phyloP scores from a whole-genome alignment of 805 yeast genomes.

The Metschnikowia lochheadii region DNA sequence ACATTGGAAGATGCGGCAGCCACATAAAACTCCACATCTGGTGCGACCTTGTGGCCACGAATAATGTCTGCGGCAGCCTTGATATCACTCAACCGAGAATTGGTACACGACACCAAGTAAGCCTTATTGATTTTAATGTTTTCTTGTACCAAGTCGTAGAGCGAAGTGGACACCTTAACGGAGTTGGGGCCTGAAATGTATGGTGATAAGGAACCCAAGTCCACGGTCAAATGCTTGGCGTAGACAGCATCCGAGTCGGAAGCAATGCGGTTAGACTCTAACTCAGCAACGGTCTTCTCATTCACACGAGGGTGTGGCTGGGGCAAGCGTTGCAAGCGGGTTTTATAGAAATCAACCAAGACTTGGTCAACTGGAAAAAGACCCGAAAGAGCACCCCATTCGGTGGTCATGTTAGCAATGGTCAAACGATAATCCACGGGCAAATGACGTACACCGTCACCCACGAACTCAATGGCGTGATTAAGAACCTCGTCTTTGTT shows the following conservation, averaged over 20 bases:
- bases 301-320: slow-evolving; percentile 85
- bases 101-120: slow-evolving; percentile 95
- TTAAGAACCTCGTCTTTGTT: slow-evolving; percentile 89
- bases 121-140: slow-evolving; percentile 86
- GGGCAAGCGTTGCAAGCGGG: slow-evolving; percentile 53
- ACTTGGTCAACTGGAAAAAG: slow-evolving; percentile 91
- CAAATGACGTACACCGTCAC: slow-evolving; percentile 66
- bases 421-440: slow-evolving; percentile 52
- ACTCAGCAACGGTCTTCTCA: slow-evolving; percentile 48
- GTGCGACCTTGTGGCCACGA: slow-evolving; percentile 76
- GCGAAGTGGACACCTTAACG: slow-evolving; percentile 82
- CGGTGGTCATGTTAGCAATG: slow-evolving; percentile 23
- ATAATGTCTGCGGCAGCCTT: slow-evolving; percentile 91
- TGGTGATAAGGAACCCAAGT: slow-evolving; percentile 77
- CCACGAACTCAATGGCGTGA: slow-evolving; percentile 91
- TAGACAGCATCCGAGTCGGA: slow-evolving; percentile 80
- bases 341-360: slow-evolving; percentile 71
- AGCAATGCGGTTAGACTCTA: slow-evolving; percentile 39
- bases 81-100: slow-evolving; percentile 88
- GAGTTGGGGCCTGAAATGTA: slow-evolving; percentile 96
- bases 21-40: slow-evolving; percentile 89
- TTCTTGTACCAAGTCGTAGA: slow-evolving; percentile 67
- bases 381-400: slow-evolving; percentile 73
- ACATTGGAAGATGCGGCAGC: slow-evolving; percentile 97
- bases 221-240: slow-evolving; percentile 83